Conservation (phyloP, 371 early-diverging fungal genomes). For the Parasitella parasitica region DNA sequence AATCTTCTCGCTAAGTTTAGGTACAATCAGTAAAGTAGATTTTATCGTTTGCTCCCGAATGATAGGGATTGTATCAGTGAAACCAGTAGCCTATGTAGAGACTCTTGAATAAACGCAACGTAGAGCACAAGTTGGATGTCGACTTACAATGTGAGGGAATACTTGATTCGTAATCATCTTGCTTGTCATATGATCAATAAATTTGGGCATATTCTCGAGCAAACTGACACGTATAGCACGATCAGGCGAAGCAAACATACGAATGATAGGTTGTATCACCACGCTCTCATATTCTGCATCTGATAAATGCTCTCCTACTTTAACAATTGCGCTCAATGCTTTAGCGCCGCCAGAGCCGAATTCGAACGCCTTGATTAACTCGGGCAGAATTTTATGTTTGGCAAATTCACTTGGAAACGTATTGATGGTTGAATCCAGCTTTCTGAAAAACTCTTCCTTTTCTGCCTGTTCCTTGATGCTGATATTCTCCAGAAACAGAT, state of each 20-base stretch:
- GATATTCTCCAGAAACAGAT: constrained; percentile 84
- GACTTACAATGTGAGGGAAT: constrained; percentile 79
- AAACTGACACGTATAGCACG: constrained; percentile 85
- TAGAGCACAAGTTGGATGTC: not conserved
- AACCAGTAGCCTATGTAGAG: constrained; percentile 72
- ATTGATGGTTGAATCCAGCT: constrained; percentile 59
- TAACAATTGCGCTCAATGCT: constrained; percentile 80
- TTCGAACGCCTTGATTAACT: constrained; percentile 86
- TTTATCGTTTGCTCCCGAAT: constrained; percentile 93
- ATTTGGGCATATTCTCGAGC: constrained; percentile 76
- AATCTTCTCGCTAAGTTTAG: constrained; percentile 68
- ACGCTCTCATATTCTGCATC: constrained; percentile 71
- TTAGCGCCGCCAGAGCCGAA: constrained; percentile 91
- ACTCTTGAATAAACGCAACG: not conserved
- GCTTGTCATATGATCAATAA: constrained; percentile 68
- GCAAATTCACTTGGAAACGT: constrained; percentile 81
- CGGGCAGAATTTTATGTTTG: constrained; percentile 87
- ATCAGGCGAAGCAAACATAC: constrained; percentile 88
- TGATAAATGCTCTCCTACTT: constrained; percentile 75
- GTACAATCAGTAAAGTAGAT: constrained; percentile 72
- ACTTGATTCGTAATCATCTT: constrained; percentile 80
- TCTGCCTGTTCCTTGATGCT: constrained; percentile 83
- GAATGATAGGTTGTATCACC: constrained; percentile 74
- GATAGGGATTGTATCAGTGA: constrained; percentile 84
- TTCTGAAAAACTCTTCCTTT: constrained; percentile 76